Conservation (phyloP, 768 basidiomycete genomes). For the Boletus tylopilopsis region DNA sequence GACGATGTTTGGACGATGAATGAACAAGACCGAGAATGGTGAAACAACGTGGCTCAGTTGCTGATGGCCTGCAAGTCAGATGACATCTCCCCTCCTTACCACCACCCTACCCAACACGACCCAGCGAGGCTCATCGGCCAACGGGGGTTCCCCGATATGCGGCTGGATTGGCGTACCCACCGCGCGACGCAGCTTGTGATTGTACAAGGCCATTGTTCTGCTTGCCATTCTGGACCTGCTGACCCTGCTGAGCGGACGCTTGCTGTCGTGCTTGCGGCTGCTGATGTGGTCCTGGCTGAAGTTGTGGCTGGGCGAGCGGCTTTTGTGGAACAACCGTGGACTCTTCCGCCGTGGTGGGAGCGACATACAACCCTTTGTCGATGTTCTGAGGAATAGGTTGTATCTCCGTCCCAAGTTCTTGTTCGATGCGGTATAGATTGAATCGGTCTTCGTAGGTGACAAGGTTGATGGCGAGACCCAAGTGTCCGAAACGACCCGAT, state of each 20-base stretch:
- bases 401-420: conserved; percentile 98
- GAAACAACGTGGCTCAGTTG: conserved; percentile 10
- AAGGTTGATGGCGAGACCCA: conserved; percentile 95
- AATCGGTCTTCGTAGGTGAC: conserved; percentile 98
- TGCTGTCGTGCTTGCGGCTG: conserved; percentile 30
- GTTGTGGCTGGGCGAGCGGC: conserved; percentile 33
- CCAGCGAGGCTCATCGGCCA: conserved; percentile 21
- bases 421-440: conserved; percentile 97
- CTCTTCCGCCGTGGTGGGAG: conserved; percentile 53
- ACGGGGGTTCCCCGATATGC: conserved; percentile 28
- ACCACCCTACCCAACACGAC: neutral
- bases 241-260: conserved; percentile 21
- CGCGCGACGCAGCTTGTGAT: conserved; percentile 22
- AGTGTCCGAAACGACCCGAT: conserved; percentile 94
- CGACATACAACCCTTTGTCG: conserved; percentile 90
- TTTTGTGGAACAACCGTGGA: conserved; percentile 46
- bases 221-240: conserved; percentile 26
- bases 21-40: conserved; percentile 15
- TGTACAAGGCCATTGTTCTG: conserved; percentile 24
- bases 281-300: conserved; percentile 25
- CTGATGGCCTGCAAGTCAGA: conserved; percentile 12
- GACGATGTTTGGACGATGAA: conserved; percentile 8
- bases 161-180: conserved; percentile 22
- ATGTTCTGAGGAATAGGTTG: conserved; percentile 90
- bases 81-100: neutral